Evolutionary conservation across 352 stramenopile genomes (phyloP).

Genomic region (Pythium diclinum): DNA sequence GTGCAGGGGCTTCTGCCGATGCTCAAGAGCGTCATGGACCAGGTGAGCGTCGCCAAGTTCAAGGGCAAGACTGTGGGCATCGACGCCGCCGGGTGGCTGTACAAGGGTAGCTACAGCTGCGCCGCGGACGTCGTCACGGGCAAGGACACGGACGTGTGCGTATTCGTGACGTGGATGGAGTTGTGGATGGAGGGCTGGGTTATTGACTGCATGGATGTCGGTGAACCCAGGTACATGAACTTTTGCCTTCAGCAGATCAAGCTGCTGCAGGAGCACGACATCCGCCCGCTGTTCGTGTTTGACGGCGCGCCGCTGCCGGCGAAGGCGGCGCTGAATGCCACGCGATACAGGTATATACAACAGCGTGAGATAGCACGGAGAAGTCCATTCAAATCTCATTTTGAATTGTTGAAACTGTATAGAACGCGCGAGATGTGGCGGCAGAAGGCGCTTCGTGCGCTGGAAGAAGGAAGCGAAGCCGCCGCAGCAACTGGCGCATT

Average conservation of each 20-base stretch:
- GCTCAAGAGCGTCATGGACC: constrained; percentile 75
- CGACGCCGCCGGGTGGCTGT: constrained; percentile 80
- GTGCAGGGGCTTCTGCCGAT: constrained; percentile 42
- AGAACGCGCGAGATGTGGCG: constrained; percentile 36
- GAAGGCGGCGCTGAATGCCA: constrained; percentile 69
- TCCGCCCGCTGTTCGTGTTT: constrained; percentile 92
- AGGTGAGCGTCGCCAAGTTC: constrained; percentile 79
- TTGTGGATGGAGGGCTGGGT: neutral
- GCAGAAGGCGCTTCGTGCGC: constrained; percentile 35
- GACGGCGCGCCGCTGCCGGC: constrained; percentile 90
- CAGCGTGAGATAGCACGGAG: neutral
- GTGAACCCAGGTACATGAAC: constrained; percentile 60
- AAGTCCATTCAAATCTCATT: neutral
- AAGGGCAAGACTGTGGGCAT: constrained; percentile 67
- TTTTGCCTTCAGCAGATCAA: constrained; percentile 89
- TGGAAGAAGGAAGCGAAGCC: constrained; percentile 25
- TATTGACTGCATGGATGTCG: neutral
- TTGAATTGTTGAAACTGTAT: neutral
- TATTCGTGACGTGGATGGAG: neutral
- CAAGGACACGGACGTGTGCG: constrained; percentile 49
- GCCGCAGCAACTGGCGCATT: constrained; percentile 31
- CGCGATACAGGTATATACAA: constrained; percentile 39
- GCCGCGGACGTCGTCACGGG: constrained; percentile 74
- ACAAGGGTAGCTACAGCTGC: constrained; percentile 90
- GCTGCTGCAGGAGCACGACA: constrained; percentile 72